Percentiles rank a stretch among this genome's conserved stretches.
These are phyloP conservation scores for Penicillium desertorum DNA, from an alignment of 495 filamentous ascomycete species.

Conservation along the genomic window DNA sequence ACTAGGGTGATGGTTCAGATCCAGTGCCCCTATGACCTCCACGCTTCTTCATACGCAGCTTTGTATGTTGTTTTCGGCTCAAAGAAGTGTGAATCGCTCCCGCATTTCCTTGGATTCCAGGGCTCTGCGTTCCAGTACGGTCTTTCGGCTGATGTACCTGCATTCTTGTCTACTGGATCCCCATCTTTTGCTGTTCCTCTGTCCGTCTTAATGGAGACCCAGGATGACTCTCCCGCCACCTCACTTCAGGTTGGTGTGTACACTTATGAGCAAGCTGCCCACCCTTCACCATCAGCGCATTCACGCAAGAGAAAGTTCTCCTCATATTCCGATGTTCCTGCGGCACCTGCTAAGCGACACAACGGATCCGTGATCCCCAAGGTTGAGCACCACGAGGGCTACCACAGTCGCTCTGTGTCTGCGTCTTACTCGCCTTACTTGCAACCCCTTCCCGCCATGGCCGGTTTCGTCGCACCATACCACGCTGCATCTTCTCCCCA, in stretches of 20 bases:
- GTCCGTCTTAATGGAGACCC: conserved; percentile 66
- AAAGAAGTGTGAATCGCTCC: conserved; percentile 61
- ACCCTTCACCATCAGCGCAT: conserved; percentile 33
- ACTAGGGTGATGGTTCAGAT: conserved; percentile 72
- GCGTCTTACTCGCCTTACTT: conserved; percentile 48
- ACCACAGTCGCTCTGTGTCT: conserved; percentile 34
- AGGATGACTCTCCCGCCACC: conserved; percentile 59
- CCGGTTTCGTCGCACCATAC: conserved; percentile 35
- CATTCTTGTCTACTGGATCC: conserved; percentile 64
- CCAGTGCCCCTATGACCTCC: conserved; percentile 67
- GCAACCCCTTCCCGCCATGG: conserved; percentile 38
- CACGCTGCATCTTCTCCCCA: conserved; percentile 35
- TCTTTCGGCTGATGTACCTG: conserved; percentile 71
- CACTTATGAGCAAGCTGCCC: conserved; percentile 60
- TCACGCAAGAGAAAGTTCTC: conserved; percentile 57
- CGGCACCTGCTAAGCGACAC: conserved; percentile 46
- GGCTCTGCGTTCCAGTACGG: conserved; percentile 63
- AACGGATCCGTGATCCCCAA: conserved; percentile 42
- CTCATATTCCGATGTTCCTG: conserved; percentile 43
- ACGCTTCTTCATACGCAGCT: conserved; percentile 53
- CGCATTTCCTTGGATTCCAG: conserved; percentile 60
- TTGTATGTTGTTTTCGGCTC: conserved; percentile 75
- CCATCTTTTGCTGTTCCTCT: conserved; percentile 69
- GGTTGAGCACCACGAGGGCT: conserved; percentile 39
- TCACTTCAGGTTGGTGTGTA: conserved; percentile 73